Evolutionary conservation across 2,329 filamentous ascomycete species (phyloP), one percentile per base, ranked within the genome.

Genomic region (Diaporthe destruens): DNA sequence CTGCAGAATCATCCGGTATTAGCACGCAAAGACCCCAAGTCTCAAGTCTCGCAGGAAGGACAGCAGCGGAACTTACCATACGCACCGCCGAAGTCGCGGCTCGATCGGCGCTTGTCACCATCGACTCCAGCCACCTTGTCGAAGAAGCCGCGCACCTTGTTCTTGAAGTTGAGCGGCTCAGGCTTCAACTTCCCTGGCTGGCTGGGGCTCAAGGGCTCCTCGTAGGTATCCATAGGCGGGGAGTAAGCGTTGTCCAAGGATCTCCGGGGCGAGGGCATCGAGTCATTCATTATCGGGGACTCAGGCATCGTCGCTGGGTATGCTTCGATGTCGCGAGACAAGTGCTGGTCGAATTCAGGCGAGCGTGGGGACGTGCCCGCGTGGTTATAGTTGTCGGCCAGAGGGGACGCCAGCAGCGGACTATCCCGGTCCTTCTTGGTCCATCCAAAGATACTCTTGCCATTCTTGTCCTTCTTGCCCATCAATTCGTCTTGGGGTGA

Each of bases 111-210:
- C 25, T 18, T 65, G 5, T 23, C 44, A 23, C 44, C 68, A 20
- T 29, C 47, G 6, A n/a, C 55, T 6, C 51, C 20, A 16, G 25
- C 49, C 3, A 25, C 8, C 23, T 74, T 74, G 55, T 47, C 55
- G 11, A 74, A 69, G 18, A 74, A 8, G 6, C 42, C 69, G 36
- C n/a, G 56, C 39, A 72, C 8, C 36, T 47, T 71, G 42, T 36
- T 29, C 23, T 65, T 74, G 29, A 74, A 20, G 14, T 36, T 55
- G 16, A 49, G 12, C 9, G 63, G 55, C 29, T 25, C 55, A 6
- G 49, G 49, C 63, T 74, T 63, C n/a, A 47, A 11, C 51, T 67
- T 56, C 36, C 63, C 61, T 4, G 54, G 36, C n/a, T 44, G 47
- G n/a, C 2, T 5, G 1, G 65, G 8, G 51, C n/a, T 44, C n/a